A percentile compares a stretch with the other conserved stretches of the same genome.
phyloP scores from a whole-genome alignment of 768 basidiomycete genomes.

The Termitomyces sp. region DNA sequence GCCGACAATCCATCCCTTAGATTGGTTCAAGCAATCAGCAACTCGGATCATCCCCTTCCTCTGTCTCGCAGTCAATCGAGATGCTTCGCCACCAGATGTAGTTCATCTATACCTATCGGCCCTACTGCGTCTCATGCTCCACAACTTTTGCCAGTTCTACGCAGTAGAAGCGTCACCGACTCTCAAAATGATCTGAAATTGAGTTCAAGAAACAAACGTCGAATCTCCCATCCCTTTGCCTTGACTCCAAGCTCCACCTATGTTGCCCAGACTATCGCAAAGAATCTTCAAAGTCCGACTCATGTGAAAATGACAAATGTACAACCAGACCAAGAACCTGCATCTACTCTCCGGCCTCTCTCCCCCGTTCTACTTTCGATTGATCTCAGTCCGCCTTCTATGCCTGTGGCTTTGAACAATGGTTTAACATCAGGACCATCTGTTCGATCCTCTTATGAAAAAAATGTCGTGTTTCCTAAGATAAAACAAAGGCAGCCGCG shows the following conservation, averaged over 20 bases:
- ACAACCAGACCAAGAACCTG: constrained; percentile 1
- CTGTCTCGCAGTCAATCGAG: constrained; percentile 11
- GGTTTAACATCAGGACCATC: not conserved
- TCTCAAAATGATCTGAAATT: not conserved
- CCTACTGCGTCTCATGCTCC: not conserved
- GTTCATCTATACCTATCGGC: not conserved
- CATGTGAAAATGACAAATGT: not conserved
- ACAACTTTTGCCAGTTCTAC: not conserved
- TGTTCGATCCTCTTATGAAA: not conserved
- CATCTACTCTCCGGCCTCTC: not conserved
- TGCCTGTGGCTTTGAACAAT: not conserved
- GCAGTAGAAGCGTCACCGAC: not conserved
- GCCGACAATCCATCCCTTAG: constrained; percentile 20
- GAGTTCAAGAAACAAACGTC: not conserved
- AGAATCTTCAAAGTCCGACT: not conserved
- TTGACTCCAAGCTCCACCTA: constrained; percentile 10
- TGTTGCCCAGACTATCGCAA: not conserved
- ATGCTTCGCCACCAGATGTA: not conserved
- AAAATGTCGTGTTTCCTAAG: constrained; percentile 1
- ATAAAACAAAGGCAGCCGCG: constrained; percentile 8
- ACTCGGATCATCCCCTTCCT: constrained; percentile 16
- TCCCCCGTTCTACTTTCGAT: constrained; percentile 6
- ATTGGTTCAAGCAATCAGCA: constrained; percentile 15
- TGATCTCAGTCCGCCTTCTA: constrained; percentile 7
- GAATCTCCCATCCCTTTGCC: constrained; percentile 29